These are phyloP conservation scores for Phoma herbarum DNA, from an alignment of 2,329 filamentous ascomycete genomes.

Conservation along the genomic window DNA sequence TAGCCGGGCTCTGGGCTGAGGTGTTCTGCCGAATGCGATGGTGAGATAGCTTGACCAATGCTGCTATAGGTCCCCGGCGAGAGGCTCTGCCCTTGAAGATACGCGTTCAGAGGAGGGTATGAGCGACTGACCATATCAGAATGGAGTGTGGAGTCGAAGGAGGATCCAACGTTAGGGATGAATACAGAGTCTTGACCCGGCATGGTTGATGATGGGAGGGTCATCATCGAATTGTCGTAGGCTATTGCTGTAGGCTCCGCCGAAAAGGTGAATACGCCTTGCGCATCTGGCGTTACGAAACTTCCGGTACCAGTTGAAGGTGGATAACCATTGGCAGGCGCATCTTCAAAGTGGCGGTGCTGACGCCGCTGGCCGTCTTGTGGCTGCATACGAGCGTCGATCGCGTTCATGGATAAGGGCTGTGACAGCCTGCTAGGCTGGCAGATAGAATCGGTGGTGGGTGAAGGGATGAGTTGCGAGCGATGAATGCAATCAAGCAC, in stretches of 20 bases:
- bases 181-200: constrained; percentile 42
- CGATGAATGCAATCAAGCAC: constrained; percentile 18
- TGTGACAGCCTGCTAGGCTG: constrained; percentile 20
- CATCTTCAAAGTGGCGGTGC: constrained; percentile 47
- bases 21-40: constrained; percentile 51
- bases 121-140: constrained; percentile 43
- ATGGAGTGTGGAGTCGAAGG: constrained; percentile 49
- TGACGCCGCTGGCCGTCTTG: constrained; percentile 47
- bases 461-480: constrained; percentile 19
- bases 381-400: constrained; percentile 47
- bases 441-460: constrained; percentile 31
- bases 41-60: constrained; percentile 46
- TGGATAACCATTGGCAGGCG: constrained; percentile 38
- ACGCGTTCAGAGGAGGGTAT: constrained; percentile 41
- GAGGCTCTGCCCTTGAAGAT: constrained; percentile 39
- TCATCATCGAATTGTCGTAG: constrained; percentile 42
- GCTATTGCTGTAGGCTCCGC: constrained; percentile 47
- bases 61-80: constrained; percentile 42
- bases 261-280: constrained; percentile 49
- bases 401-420: constrained; percentile 38
- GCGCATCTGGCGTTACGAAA: constrained; percentile 42
- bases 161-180: constrained; percentile 45
- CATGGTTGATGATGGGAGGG: constrained; percentile 31
- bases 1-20: constrained; percentile 49
- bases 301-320: constrained; percentile 31